A percentile compares a stretch with the other conserved stretches of the same genome.
Conservation (phyloP, 805 yeast species). For the Dipodascopsis tothii region DNA sequence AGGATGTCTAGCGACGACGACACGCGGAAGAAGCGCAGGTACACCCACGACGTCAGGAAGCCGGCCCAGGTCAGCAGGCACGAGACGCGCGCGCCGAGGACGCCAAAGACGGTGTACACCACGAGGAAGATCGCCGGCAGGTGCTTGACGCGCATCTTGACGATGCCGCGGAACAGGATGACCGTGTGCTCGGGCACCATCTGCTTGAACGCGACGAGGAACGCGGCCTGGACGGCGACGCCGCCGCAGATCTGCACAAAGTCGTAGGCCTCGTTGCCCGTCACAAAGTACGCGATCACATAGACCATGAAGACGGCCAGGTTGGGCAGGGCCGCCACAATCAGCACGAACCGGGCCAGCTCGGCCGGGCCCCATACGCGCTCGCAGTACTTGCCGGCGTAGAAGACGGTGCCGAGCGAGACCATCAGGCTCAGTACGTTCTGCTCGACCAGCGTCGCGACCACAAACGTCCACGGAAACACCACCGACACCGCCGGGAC, state of each 20-base stretch:
- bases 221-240: constrained; percentile 49
- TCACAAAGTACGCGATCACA: constrained; percentile 2
- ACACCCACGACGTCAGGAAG: constrained; percentile 65
- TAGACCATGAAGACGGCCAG: constrained; percentile 30
- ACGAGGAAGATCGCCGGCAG: constrained; percentile 37
- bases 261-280: constrained; percentile 22
- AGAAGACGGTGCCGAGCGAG: constrained; percentile 37
- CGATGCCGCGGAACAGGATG: constrained; percentile 40
- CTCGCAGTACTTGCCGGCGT: constrained; percentile 59
- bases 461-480: constrained; percentile 23
- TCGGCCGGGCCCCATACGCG: constrained; percentile 56
- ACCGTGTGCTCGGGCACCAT: constrained; percentile 55
- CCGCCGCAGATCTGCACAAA: constrained; percentile 48
- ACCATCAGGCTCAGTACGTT: constrained; percentile 27
- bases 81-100: constrained; percentile 29
- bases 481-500: constrained; percentile 39
- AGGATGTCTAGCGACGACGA: constrained; percentile 7
- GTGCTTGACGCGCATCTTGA: constrained; percentile 39
- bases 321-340: constrained; percentile 36
- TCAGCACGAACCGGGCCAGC: constrained; percentile 41
- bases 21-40: constrained; percentile 56
- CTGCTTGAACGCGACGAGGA: constrained; percentile 59
- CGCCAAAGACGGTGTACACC: constrained; percentile 26
- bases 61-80: constrained; percentile 32
- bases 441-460: constrained; percentile 21